Evolutionary conservation across 176 grass and related monocot species (phyloP).

Genomic region (Echinochloa phyllopogon): DNA sequence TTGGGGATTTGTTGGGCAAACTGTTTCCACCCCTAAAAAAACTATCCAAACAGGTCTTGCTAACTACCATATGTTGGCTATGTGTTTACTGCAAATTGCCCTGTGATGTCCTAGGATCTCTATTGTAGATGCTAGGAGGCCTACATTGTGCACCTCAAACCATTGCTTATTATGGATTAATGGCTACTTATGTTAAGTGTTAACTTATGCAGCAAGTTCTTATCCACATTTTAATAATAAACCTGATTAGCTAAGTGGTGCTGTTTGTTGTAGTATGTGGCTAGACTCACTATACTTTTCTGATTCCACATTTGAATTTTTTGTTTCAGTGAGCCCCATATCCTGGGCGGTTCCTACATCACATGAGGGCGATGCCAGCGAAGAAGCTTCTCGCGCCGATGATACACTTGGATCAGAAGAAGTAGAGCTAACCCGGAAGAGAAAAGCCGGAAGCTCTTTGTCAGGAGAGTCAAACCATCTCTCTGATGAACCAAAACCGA

Average conservation of each 20-base stretch:
- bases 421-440: conserved; percentile 35
- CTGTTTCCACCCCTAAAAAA: background rate
- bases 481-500: conserved; percentile 33
- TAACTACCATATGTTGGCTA: conserved; percentile 14
- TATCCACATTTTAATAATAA: conserved; percentile 8
- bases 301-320: conserved; percentile 9
- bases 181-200: conserved; percentile 26
- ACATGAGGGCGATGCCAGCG: conserved; percentile 4
- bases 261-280: background rate
- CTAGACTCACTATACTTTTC: conserved; percentile 8
- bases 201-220: conserved; percentile 6
- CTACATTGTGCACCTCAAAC: conserved; percentile 9
- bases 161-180: background rate
- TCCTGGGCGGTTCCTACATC: conserved; percentile 54
- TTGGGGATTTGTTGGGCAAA: background rate
- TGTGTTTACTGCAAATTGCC: background rate
- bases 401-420: conserved; percentile 21
- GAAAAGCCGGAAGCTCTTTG: conserved; percentile 15
- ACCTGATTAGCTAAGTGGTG: conserved; percentile 1
- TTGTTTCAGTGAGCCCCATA: conserved; percentile 55
- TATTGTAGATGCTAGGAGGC: background rate
- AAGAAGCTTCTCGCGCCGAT: conserved; percentile 31
- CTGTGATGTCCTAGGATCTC: background rate
- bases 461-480: conserved; percentile 38
- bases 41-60: conserved; percentile 14